Percentiles rank a stretch among this genome's conserved stretches.
phyloP scores from a whole-genome alignment of 805 yeast species.

The Candida glaebosa region DNA sequence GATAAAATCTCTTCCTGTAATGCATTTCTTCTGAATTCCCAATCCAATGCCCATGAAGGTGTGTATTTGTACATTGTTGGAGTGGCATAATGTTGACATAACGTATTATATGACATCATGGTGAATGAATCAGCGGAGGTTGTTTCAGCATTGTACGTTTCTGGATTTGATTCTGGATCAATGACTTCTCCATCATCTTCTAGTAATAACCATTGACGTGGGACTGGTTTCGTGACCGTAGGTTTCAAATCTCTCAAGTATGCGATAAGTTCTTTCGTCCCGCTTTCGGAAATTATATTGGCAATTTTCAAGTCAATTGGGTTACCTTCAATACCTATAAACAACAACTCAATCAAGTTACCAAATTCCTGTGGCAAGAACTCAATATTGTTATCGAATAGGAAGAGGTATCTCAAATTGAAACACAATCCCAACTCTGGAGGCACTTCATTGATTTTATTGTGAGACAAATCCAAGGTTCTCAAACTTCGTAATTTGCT shows the following conservation, averaged over 20 bases:
- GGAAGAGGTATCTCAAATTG: conserved; percentile 74
- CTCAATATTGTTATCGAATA: conserved; percentile 80
- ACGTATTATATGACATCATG: conserved; percentile 80
- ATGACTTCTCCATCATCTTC: conserved; percentile 71
- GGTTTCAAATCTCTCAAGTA: conserved; percentile 83
- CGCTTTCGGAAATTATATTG: conserved; percentile 69
- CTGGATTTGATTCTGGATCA: conserved; percentile 29
- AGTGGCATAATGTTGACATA: conserved; percentile 95
- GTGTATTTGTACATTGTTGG: conserved; percentile 89
- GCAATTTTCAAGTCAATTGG: conserved; percentile 66
- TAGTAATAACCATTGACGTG: conserved; percentile 80
- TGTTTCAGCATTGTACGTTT: conserved; percentile 27
- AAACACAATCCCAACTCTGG: conserved; percentile 79
- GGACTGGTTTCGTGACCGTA: conserved; percentile 57
- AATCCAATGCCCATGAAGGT: conserved; percentile 94
- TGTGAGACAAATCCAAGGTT: conserved; percentile 81
- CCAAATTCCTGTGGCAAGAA: conserved; percentile 85
- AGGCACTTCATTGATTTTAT: conserved; percentile 70
- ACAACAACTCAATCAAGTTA: conserved; percentile 74
- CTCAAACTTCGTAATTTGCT: conserved; percentile 68
- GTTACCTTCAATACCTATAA: conserved; percentile 92
- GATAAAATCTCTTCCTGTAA: conserved; percentile 69
- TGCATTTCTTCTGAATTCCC: conserved; percentile 84
- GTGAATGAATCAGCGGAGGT: conserved; percentile 53
- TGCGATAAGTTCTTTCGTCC: conserved; percentile 78